A percentile compares a stretch with the other conserved stretches of the same genome.
These are phyloP conservation scores for Escallonia herrerae DNA, from an alignment of 129 eudicot species.

Conservation along the genomic window DNA sequence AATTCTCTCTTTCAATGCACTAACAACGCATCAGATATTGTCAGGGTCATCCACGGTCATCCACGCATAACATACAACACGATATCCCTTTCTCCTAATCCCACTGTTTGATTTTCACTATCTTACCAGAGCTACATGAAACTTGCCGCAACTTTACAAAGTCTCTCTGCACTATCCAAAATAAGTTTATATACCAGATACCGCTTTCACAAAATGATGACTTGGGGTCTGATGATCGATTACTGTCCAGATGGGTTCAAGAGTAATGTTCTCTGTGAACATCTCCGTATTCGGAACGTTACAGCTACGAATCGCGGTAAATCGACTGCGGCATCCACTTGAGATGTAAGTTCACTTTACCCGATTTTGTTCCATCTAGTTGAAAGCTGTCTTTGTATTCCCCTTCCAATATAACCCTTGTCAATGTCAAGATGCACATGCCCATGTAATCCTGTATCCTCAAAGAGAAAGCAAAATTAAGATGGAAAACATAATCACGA, in stretches of 20 bases:
- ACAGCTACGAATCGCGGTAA: slow-evolving; percentile 46
- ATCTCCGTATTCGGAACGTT: too few species aligned
- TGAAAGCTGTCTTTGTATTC: slow-evolving; percentile 69
- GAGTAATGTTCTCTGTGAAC: too few species aligned
- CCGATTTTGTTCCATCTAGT: slow-evolving; percentile 70
- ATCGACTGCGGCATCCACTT: slow-evolving; percentile 79
- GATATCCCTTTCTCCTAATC: not conserved
- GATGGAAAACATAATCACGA: not conserved
- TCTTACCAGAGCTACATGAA: not conserved
- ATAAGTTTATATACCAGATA: not conserved
- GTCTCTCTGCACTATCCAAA: not conserved
- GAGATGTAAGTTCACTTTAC: slow-evolving; percentile 66
- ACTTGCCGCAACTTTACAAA: not conserved
- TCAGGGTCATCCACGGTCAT: too few species aligned
- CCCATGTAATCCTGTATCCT: slow-evolving; percentile 83
- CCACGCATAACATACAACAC: not conserved
- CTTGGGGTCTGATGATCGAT: too few species aligned
- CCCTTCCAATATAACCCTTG: slow-evolving; percentile 88
- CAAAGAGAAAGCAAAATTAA: not conserved
- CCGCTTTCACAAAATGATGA: not conserved
- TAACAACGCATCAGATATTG: too few species aligned
- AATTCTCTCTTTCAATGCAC: too few species aligned
- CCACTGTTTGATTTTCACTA: not conserved
- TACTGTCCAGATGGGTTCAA: too few species aligned
- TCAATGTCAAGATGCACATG: slow-evolving; percentile 82